A percentile compares a stretch with the other conserved stretches of the same genome.
Conservation (phyloP, 345 rosid species). For the Trapa bicornis region DNA sequence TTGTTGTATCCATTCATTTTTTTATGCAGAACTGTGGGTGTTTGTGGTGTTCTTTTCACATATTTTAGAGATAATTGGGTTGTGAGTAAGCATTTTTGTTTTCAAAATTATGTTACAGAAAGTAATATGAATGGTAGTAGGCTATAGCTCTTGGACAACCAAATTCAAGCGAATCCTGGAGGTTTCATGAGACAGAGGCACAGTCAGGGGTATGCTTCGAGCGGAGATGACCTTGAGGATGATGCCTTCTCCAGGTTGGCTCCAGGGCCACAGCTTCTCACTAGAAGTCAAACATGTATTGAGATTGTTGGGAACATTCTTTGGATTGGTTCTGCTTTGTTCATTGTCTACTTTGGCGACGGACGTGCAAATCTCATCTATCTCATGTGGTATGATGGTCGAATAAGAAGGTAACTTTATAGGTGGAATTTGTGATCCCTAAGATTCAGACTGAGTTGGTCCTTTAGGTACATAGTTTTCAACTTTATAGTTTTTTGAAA, state of each 20-base stretch:
- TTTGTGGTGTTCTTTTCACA: background rate
- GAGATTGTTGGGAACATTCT: slow-evolving; percentile 64
- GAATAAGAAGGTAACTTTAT: slow-evolving; percentile 55
- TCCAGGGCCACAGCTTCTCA: slow-evolving; percentile 28
- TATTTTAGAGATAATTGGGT: background rate
- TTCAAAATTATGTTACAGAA: background rate
- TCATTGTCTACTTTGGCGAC: slow-evolving; percentile 77
- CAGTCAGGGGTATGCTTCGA: slow-evolving; percentile 81
- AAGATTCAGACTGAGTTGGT: background rate
- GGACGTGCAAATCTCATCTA: slow-evolving; percentile 55
- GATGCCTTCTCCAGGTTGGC: slow-evolving; percentile 74
- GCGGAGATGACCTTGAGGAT: slow-evolving; percentile 83
- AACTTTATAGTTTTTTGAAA: background rate
- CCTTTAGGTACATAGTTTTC: background rate
- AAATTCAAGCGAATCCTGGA: slow-evolving; percentile 17
- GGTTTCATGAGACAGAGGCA: slow-evolving; percentile 92
- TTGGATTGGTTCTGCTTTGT: slow-evolving; percentile 73
- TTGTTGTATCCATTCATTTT: background rate
- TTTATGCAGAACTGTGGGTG: background rate
- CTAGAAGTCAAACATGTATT: slow-evolving; percentile 41
- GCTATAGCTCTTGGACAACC: no score
- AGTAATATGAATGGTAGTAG: background rate
- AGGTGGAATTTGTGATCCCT: background rate
- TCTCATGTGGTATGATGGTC: slow-evolving; percentile 57
- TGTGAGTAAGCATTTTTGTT: background rate